These are phyloP conservation scores for Pseudocercospora cruenta DNA, from an alignment of 2,329 filamentous ascomycete genomes.

Conservation along the genomic window DNA sequence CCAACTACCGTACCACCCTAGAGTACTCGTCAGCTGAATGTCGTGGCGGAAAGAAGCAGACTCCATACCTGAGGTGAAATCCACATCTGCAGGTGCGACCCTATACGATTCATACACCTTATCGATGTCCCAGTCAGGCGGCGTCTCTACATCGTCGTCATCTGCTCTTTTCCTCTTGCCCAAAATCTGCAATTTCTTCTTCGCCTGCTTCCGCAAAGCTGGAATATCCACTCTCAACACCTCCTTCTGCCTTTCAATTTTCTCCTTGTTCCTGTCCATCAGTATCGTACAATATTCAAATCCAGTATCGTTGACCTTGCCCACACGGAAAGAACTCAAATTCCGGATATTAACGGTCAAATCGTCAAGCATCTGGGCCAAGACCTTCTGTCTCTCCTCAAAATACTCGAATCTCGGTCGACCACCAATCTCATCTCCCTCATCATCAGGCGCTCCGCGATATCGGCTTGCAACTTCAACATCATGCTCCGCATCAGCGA, in stretches of 20 bases:
- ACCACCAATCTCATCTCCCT: not conserved
- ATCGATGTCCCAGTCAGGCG: not conserved
- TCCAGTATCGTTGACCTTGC: not conserved
- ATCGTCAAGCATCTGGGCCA: not conserved
- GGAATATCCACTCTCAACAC: not conserved
- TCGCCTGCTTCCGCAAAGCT: not conserved
- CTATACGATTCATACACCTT: not conserved
- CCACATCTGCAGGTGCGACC: not conserved
- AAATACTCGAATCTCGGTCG: not conserved
- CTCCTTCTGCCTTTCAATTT: not conserved
- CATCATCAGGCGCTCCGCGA: not conserved
- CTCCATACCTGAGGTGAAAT: not conserved
- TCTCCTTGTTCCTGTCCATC: not conserved
- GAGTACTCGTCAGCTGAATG: not conserved
- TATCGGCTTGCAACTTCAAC: not conserved
- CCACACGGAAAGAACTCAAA: not conserved
- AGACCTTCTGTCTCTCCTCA: not conserved
- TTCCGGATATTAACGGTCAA: not conserved
- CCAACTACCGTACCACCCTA: not conserved
- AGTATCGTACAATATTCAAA: not conserved
- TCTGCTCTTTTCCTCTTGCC: not conserved
- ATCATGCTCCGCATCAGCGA: not conserved
- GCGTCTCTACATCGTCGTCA: not conserved
- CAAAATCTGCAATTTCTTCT: not conserved
- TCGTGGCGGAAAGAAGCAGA: not conserved